Conservation (phyloP, 2,329 filamentous ascomycete species). For the Penicillium verrucosum region DNA sequence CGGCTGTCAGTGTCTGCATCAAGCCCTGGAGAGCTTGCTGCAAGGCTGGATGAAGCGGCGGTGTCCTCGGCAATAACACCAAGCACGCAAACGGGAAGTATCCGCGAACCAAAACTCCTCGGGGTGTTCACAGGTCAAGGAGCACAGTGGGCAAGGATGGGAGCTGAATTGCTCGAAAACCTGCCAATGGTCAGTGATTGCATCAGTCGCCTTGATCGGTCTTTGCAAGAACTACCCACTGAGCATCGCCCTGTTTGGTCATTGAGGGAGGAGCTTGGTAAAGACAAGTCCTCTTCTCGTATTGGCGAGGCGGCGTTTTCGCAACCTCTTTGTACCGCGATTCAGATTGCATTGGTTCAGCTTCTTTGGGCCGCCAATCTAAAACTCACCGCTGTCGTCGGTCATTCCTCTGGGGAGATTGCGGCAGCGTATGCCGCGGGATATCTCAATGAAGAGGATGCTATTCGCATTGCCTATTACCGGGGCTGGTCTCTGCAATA, state of each 20-base stretch:
- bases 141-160: slow-evolving; percentile 34
- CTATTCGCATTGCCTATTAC: slow-evolving; percentile 48
- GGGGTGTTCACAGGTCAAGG: slow-evolving; percentile 34
- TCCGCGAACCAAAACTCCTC: slow-evolving; percentile 14
- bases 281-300: slow-evolving; percentile 12
- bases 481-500: slow-evolving; percentile 38
- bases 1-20: slow-evolving; percentile 16
- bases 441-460: slow-evolving; percentile 40
- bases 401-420: slow-evolving; percentile 53
- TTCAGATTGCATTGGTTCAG: slow-evolving; percentile 31
- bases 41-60: slow-evolving; percentile 9
- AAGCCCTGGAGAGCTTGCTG: slow-evolving; percentile 4
- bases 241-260: slow-evolving; percentile 24
- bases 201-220: slow-evolving; percentile 14
- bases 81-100: slow-evolving; percentile 4
- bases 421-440: slow-evolving; percentile 51
- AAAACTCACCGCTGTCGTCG: slow-evolving; percentile 39
- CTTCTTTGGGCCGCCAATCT: slow-evolving; percentile 33
- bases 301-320: slow-evolving; percentile 23
- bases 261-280: slow-evolving; percentile 18
- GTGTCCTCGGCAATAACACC: slow-evolving; percentile 1
- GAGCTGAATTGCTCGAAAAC: slow-evolving; percentile 15
- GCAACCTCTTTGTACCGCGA: slow-evolving; percentile 25
- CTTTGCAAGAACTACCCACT: slow-evolving; percentile 20
- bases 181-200: slow-evolving; percentile 11